Conservation (phyloP, 169 alveolate species). For the Miamiensis avidus region DNA sequence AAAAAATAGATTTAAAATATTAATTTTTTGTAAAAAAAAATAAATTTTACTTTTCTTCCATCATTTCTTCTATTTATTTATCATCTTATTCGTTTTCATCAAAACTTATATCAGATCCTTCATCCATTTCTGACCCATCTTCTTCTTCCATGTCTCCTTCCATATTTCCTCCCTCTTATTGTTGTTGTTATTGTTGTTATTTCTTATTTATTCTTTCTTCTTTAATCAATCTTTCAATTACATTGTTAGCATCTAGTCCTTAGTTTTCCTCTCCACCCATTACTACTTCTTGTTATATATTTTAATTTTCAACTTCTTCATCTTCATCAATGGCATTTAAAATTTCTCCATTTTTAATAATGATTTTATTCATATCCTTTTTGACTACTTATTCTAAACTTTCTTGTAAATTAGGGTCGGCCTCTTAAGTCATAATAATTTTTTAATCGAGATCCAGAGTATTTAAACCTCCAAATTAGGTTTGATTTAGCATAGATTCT, state of each 20-base stretch:
- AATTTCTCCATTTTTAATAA: constrained; percentile 7
- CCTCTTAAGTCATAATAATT: constrained; percentile 24
- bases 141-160: no score
- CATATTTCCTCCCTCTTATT: constrained; percentile 40
- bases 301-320: constrained; percentile 38
- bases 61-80: constrained; percentile 51
- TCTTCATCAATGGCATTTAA: constrained; percentile 53
- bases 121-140: constrained; percentile 46
- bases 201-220: constrained; percentile 10
- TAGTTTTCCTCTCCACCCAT: background rate
- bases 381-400: constrained; percentile 7
- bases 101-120: constrained; percentile 49
- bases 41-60: constrained; percentile 37
- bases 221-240: background rate
- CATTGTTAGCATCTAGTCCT: background rate
- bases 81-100: constrained; percentile 62
- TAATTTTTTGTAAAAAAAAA: constrained; percentile 5
- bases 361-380: background rate
- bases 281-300: constrained; percentile 52
- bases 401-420: constrained; percentile 21
- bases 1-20: constrained; percentile 9
- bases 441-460: constrained; percentile 34
- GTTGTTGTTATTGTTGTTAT: constrained; percentile 24
- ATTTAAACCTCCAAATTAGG: constrained; percentile 12
- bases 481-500: constrained; percentile 19